Conservation (phyloP, 2,329 filamentous ascomycete species). For the Pseudopithomyces chartarum region DNA sequence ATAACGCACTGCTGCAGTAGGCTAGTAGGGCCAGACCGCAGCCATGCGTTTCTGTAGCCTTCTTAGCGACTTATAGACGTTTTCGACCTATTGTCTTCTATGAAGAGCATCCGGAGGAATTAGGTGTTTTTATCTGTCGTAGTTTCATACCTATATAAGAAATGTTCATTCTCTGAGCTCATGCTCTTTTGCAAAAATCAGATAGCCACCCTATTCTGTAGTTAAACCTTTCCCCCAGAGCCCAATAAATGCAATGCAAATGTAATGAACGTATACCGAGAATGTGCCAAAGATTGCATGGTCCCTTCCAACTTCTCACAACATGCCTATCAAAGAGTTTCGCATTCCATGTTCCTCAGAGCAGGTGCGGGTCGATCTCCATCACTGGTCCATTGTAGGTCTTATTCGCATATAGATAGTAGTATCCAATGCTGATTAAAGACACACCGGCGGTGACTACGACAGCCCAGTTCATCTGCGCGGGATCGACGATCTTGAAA, state of each 20-base stretch:
- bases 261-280: background rate
- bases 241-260: background rate
- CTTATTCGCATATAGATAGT: slow-evolving; percentile 34
- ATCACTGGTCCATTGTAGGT: slow-evolving; percentile 41
- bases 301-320: background rate
- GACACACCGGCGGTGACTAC: slow-evolving; percentile 37
- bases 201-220: background rate
- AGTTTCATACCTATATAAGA: background rate
- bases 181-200: background rate
- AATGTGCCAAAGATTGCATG: background rate
- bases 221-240: background rate
- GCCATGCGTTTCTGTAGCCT: too few species aligned
- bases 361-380: slow-evolving; percentile 31
- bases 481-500: slow-evolving; percentile 17
- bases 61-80: too few species aligned
- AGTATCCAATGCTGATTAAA: slow-evolving; percentile 37
- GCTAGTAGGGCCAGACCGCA: background rate
- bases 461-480: slow-evolving; percentile 41
- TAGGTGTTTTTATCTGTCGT: background rate
- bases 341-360: slow-evolving; percentile 12
- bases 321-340: background rate
- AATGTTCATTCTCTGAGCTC: background rate
- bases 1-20: background rate
- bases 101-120: too few species aligned
- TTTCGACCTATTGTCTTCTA: too few species aligned